phyloP scores from a whole-genome alignment of 208 protist species.

The Acanthamoeba quina region DNA sequence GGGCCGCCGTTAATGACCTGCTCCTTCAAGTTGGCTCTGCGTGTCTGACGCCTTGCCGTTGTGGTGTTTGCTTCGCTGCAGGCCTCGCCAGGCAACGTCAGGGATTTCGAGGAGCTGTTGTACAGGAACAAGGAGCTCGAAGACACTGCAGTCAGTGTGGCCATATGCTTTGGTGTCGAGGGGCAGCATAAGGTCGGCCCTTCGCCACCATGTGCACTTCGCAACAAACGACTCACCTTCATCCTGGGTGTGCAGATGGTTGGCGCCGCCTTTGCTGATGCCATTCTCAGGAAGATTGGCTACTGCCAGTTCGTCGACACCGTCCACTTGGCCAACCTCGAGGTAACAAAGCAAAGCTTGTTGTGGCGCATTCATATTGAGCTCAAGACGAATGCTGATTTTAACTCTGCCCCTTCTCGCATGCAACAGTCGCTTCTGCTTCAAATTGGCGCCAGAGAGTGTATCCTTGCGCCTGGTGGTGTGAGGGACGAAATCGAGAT shows the following conservation, averaged over 20 bases:
- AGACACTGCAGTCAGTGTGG: constrained; percentile 82
- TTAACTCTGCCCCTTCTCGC: not conserved
- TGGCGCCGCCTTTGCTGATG: constrained; percentile 72
- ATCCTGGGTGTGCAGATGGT: not conserved
- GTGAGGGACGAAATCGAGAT: constrained; percentile 9
- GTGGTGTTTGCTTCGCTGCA: not conserved
- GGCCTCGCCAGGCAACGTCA: constrained; percentile 86
- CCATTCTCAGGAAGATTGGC: constrained; percentile 22
- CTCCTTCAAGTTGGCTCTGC: not conserved
- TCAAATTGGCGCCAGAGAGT: constrained; percentile 73
- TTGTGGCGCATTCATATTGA: not conserved
- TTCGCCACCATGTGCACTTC: not conserved
- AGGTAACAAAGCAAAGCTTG: not conserved
- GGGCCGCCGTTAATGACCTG: not conserved
- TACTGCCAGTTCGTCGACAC: constrained; percentile 71
- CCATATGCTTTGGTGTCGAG: constrained; percentile 73
- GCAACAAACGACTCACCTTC: not conserved
- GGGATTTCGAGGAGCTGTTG: constrained; percentile 87
- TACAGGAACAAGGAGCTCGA: constrained; percentile 43
- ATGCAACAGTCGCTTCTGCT: constrained; percentile 44
- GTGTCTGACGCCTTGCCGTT: not conserved
- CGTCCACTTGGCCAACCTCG: constrained; percentile 61
- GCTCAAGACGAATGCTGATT: not conserved
- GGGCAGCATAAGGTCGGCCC: constrained; percentile 11
- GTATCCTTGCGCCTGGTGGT: not conserved